Evolutionary conservation across 1,139 yeast species (phyloP).

Genomic region (Protomyces inundatus): DNA sequence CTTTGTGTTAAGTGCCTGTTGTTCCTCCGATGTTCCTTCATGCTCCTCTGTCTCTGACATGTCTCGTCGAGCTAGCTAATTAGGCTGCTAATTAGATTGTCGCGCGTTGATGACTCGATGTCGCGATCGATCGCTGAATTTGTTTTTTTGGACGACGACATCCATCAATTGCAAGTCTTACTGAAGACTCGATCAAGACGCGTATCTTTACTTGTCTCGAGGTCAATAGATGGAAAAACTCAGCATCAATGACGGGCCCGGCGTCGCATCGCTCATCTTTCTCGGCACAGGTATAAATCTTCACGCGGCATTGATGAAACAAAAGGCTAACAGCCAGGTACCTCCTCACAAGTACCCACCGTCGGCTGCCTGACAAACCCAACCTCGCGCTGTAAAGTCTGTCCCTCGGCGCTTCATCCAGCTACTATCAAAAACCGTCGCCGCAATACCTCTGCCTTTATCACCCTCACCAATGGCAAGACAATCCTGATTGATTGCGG

Average conservation of each 20-base stretch:
- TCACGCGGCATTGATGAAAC: too few species aligned
- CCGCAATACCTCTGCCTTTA: conserved; percentile 26
- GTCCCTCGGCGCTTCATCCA: conserved; percentile 26
- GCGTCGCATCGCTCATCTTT: conserved; percentile 16
- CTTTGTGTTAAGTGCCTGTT: conserved; percentile 6
- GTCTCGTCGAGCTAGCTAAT: too few species aligned
- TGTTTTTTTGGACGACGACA: too few species aligned
- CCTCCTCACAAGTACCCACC: conserved; percentile 26
- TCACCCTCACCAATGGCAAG: conserved; percentile 10
- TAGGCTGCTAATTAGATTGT: too few species aligned
- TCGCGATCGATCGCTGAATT: too few species aligned
- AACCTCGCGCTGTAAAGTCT: conserved; percentile 26
- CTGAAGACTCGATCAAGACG: too few species aligned
- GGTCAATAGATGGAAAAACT: too few species aligned
- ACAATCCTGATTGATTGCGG: conserved; percentile 29
- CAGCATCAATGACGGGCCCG: background rate
- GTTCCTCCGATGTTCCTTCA: background rate
- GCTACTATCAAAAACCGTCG: conserved; percentile 27
- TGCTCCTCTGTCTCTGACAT: too few species aligned
- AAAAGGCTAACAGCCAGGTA: background rate
- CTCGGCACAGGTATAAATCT: conserved; percentile 25
- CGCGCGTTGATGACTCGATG: too few species aligned
- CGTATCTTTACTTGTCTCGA: too few species aligned
- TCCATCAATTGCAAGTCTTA: too few species aligned
- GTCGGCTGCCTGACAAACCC: conserved; percentile 27